Evolutionary conservation across 805 yeast species (phyloP), one percentile per base, ranked within the genome.

Genomic region (Starmerella geochares): DNA sequence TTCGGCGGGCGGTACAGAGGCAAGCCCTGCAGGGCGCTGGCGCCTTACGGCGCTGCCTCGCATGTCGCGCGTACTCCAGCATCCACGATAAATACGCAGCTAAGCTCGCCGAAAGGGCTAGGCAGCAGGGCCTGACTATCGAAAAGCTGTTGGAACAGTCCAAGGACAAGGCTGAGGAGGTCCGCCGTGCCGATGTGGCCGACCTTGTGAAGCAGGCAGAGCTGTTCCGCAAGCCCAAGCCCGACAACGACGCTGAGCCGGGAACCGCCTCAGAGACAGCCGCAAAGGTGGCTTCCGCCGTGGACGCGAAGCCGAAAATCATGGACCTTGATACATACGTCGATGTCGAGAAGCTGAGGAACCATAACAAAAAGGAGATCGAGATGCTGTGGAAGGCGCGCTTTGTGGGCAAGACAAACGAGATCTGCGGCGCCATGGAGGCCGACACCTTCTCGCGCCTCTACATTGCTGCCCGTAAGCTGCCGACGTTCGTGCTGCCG

Each of bases 371-470:
- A 3, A 72, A 75, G 54, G 94, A 86, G 59, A 70, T 90, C 46
- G 94, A 84, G 59, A 74, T 76, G 58, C 68, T 92, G 17, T 92
- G 98, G 98, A 79, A 85, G 63, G 86, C 95, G 0, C 76, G 95
- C 56, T 88, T 88, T 67, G 76, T 76, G 39, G 64, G 67, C 51
- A 76, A 76, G 51, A 80, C 78, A 6, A 68, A 78, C 41, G 66
- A 80, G 8, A 61, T 92, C 53, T 74, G 79, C 57, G 94, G 96
- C 0, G 71, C 77, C 0, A 68, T 86, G 33, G 74, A 77, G 8
- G 65, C 67, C 2, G 69, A 69, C 2, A 76, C 80, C n/a, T 88
- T 77, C 61, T 71, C 80, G n/a, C 72, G 70, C 37, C 72, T 92
- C 62, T 73, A 75, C 58, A 66, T 71, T 35, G 76, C 75, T 52